Evolutionary conservation across 371 early-diverging fungal genomes (phyloP).

Genomic region (Gilbertella persicaria): DNA sequence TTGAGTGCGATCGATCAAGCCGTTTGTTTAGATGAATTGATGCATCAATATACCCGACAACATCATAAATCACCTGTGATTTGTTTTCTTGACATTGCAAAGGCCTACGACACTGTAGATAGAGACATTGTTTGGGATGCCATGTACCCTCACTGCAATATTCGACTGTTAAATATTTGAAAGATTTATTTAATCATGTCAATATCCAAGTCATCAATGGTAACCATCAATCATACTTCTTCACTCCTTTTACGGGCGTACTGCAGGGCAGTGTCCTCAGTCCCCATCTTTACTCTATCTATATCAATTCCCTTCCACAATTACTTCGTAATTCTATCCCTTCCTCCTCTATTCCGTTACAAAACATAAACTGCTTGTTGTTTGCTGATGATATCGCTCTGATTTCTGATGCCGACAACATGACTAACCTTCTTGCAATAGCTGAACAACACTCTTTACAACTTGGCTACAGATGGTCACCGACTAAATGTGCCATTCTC

Average conservation of each 20-base stretch:
- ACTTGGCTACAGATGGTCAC: constrained; percentile 30
- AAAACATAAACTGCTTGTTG: constrained; percentile 7
- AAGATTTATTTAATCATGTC: constrained; percentile 21
- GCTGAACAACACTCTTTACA: constrained; percentile 6
- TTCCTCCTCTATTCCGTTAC: not conserved
- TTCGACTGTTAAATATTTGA: constrained; percentile 5
- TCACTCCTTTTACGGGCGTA: constrained; percentile 21
- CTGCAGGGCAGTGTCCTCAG: constrained; percentile 28
- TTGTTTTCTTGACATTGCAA: constrained; percentile 14
- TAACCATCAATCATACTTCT: constrained; percentile 4
- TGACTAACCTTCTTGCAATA: constrained; percentile 9
- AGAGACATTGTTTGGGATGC: constrained; percentile 13
- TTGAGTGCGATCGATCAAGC: too few relatives aligned
- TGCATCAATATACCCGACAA: not conserved
- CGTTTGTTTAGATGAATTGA: too few relatives aligned
- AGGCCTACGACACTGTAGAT: constrained; percentile 19
- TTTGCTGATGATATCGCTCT: constrained; percentile 31
- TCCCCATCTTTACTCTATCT: constrained; percentile 19
- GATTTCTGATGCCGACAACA: constrained; percentile 11
- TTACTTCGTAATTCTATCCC: not conserved
- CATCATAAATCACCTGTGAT: not conserved
- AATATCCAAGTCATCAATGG: constrained; percentile 5
- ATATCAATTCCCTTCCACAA: constrained; percentile 20
- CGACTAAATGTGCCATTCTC: constrained; percentile 21
- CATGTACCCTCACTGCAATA: not conserved